Conservation (phyloP, 1,284 basidiomycete species). For the Marasmius oreades region DNA sequence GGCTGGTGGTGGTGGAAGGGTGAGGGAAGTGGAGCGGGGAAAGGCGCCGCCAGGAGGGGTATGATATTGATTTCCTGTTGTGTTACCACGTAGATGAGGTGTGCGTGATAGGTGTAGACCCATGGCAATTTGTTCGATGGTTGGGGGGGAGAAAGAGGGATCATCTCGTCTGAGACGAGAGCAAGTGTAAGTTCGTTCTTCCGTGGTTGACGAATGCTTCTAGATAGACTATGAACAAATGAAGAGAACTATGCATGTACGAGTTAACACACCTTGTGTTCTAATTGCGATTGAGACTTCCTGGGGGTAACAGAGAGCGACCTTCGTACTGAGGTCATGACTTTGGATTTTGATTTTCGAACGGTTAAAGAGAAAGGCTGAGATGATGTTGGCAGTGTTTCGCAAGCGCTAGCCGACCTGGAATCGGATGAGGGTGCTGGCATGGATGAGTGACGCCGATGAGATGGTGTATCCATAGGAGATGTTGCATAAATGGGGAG, state of each 20-base stretch:
- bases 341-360: conserved; percentile 26
- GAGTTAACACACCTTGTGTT: conserved; percentile 15
- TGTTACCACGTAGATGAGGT: conserved; percentile 52
- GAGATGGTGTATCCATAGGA: too few relatives aligned
- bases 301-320: conserved; percentile 31
- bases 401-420: too few relatives aligned
- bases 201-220: neutral
- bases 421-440: too few relatives aligned
- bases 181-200: conserved; percentile 30
- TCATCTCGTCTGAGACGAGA: conserved; percentile 39
- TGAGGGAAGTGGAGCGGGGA: conserved; percentile 26
- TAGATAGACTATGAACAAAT: conserved; percentile 14
- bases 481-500: too few relatives aligned
- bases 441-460: too few relatives aligned
- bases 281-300: conserved; percentile 31
- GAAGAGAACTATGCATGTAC: conserved; percentile 4
- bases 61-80: conserved; percentile 18
- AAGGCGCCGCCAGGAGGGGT: conserved; percentile 17
- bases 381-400: neutral
- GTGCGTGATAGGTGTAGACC: conserved; percentile 71
- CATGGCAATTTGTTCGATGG: conserved; percentile 72
- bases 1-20: conserved; percentile 49
- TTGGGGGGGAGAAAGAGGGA: conserved; percentile 47
- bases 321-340: conserved; percentile 42
- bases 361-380: neutral